Evolutionary conservation across 768 basidiomycete species (phyloP).

Genomic region (Imleria badia): DNA sequence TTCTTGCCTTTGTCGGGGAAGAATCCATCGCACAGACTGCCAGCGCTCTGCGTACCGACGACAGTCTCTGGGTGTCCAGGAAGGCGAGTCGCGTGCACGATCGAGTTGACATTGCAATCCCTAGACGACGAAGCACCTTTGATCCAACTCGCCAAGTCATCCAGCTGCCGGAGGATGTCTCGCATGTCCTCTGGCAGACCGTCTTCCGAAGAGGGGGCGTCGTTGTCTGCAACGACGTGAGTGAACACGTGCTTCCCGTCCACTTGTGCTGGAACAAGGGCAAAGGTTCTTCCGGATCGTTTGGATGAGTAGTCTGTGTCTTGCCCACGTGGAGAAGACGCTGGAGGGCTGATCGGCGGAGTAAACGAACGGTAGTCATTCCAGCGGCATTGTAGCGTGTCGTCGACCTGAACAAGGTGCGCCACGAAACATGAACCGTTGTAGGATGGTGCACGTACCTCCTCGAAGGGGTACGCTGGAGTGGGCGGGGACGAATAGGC

Average conservation of each 20-base stretch:
- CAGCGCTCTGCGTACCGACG: background rate
- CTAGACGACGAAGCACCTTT: constrained; percentile 18
- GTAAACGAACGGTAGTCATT: constrained; percentile 10
- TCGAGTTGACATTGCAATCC: background rate
- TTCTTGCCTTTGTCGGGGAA: constrained; percentile 22
- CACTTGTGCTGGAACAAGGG: constrained; percentile 14
- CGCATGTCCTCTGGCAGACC: constrained; percentile 32
- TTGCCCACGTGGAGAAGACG: background rate
- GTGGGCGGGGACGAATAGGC: background rate
- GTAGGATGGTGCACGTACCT: background rate
- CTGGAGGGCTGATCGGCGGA: constrained; percentile 19
- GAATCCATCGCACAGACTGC: background rate
- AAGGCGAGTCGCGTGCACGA: background rate
- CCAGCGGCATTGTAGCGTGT: background rate
- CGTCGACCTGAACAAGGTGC: background rate
- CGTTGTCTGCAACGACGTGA: constrained; percentile 13
- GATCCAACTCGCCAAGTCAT: constrained; percentile 30
- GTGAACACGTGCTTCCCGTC: constrained; percentile 14
- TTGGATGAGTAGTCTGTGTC: constrained; percentile 14
- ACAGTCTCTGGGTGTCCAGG: background rate
- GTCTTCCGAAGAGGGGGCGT: background rate
- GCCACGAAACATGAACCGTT: constrained; percentile 7
- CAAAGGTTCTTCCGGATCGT: constrained; percentile 17
- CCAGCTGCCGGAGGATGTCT: constrained; percentile 26
- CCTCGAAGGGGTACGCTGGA: constrained; percentile 7